phyloP scores from a whole-genome alignment of 768 basidiomycete genomes.

The Guyanaporus albipodus region DNA sequence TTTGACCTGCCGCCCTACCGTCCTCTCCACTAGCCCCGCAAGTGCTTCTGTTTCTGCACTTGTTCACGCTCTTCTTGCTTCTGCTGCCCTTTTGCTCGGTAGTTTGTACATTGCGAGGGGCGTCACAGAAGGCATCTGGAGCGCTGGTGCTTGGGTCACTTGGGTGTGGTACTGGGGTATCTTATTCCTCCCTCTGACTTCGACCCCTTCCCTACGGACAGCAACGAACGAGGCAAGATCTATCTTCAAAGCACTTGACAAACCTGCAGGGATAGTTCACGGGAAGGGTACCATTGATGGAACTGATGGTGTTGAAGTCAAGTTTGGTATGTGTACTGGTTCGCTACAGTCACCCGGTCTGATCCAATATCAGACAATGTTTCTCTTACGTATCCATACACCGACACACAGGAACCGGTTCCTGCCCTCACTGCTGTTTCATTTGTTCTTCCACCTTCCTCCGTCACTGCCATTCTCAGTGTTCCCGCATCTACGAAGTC shows the following conservation, averaged over 20 bases:
- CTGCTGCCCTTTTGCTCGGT: constrained; percentile 76
- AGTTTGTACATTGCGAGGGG: constrained; percentile 27
- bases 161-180: constrained; percentile 31
- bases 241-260: constrained; percentile 74
- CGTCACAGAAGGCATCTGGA: constrained; percentile 28
- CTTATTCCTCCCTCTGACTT: constrained; percentile 34
- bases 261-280: constrained; percentile 83
- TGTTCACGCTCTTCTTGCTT: constrained; percentile 81
- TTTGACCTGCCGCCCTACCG: constrained; percentile 5
- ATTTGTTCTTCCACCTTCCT: constrained; percentile 84
- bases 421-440: constrained; percentile 73
- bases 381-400: constrained; percentile 65
- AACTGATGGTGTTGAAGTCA: constrained; percentile 73
- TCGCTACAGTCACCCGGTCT: not conserved
- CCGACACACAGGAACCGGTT: constrained; percentile 49
- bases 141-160: constrained; percentile 25
- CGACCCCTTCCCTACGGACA: constrained; percentile 50
- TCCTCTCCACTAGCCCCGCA: constrained; percentile 7
- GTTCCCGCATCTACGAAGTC: constrained; percentile 81
- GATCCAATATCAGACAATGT: constrained; percentile 60
- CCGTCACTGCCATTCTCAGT: constrained; percentile 87
- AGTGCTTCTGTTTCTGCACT: constrained; percentile 1
- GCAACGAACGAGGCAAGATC: constrained; percentile 77
- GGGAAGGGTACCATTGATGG: constrained; percentile 71
- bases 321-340: constrained; percentile 60